Evolutionary conservation across 1,139 yeast species (phyloP).

Genomic region (Yamadazyma kanchanaburiensis): DNA sequence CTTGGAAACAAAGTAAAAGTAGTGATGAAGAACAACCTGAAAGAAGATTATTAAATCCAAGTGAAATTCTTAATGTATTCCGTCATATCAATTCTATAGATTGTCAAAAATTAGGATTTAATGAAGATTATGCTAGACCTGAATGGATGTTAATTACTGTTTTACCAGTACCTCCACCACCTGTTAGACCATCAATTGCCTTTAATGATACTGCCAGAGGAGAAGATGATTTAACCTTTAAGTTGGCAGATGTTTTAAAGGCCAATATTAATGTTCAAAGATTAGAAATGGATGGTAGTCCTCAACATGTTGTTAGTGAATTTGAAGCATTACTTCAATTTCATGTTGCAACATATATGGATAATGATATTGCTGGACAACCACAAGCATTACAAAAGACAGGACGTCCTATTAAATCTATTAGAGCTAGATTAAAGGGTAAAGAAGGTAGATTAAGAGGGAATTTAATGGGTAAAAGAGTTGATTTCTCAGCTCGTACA

Average conservation of each 20-base stretch:
- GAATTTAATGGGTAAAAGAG: constrained; percentile 99
- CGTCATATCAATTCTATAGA: constrained; percentile 88
- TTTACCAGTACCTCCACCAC: constrained; percentile 99
- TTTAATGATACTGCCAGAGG: constrained; percentile 99
- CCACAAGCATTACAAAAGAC: constrained; percentile 98
- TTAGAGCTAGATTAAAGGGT: constrained; percentile 98
- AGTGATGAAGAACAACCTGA: constrained; percentile 81
- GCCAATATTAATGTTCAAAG: constrained; percentile 96
- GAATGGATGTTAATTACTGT: constrained; percentile 98
- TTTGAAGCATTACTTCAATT: constrained; percentile 93
- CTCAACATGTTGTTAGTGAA: constrained; percentile 96
- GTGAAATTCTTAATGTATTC: constrained; percentile 87
- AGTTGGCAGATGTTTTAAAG: constrained; percentile 92
- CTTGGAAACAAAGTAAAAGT: constrained; percentile 85
- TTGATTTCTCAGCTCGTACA: constrained; percentile 97
- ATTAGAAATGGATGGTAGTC: constrained; percentile 97
- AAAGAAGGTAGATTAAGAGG: constrained; percentile 99
- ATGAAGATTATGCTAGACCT: constrained; percentile 95
- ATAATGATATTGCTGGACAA: constrained; percentile 99
- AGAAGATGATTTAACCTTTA: constrained; percentile 98
- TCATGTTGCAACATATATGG: constrained; percentile 99
- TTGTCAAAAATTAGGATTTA: constrained; percentile 78
- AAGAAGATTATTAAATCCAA: constrained; percentile 81
- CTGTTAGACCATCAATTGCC: constrained; percentile 97
- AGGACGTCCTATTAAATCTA: constrained; percentile 97